A percentile compares a stretch with the other conserved stretches of the same genome.
These are phyloP conservation scores for Trebouxia sp. DNA, from an alignment of 139 green algal species.

Conservation along the genomic window DNA sequence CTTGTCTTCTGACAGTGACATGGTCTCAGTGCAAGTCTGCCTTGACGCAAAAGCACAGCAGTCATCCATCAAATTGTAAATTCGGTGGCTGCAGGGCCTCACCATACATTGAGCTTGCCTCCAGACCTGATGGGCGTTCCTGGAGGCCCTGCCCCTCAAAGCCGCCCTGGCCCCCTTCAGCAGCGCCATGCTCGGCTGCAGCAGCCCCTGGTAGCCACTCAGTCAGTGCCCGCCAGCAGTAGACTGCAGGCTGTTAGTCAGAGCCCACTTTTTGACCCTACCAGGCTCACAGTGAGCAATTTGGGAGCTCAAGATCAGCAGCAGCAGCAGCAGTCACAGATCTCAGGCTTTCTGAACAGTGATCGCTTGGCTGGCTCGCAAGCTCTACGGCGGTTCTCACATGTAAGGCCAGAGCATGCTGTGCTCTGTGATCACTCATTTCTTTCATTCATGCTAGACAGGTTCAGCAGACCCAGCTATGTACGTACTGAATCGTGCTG, in stretches of 20 bases:
- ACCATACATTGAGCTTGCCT: not conserved
- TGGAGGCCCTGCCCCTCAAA: not conserved
- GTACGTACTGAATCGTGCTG: too few species aligned
- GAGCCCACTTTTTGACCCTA: not conserved
- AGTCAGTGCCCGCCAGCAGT: not conserved
- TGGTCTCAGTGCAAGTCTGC: too few species aligned
- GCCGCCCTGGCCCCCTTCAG: not conserved
- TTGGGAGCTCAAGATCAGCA: slow-evolving; percentile 5
- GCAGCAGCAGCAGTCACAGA: too few species aligned
- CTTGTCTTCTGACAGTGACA: too few species aligned
- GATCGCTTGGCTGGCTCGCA: not conserved
- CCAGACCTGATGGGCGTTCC: slow-evolving; percentile 8
- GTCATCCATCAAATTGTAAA: not conserved
- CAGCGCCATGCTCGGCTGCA: not conserved
- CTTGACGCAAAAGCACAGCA: not conserved
- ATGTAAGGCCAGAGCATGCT: slow-evolving; percentile 2
- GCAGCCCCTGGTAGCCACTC: not conserved
- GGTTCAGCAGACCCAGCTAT: too few species aligned
- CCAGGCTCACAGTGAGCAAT: not conserved
- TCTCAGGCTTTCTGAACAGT: not conserved
- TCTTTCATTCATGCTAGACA: too few species aligned
- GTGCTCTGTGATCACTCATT: too few species aligned
- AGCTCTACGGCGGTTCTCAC: slow-evolving; percentile 3
- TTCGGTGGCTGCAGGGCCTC: not conserved
- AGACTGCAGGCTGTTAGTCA: not conserved